phyloP scores from a whole-genome alignment of 441 rosid genomes.

The Flueggea neowawraea region DNA sequence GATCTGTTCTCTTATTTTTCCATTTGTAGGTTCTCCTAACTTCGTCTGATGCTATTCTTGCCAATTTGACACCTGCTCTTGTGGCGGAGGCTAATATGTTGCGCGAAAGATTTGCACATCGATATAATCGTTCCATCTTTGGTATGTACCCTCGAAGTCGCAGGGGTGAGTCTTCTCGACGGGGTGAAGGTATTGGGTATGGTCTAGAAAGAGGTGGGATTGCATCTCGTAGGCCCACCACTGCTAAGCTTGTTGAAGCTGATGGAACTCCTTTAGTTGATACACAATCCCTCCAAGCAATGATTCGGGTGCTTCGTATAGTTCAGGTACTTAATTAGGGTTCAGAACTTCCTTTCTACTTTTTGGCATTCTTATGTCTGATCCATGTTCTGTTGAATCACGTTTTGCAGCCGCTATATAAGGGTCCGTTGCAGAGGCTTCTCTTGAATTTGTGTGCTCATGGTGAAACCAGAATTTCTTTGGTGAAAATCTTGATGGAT shows the following conservation, averaged over 20 bases:
- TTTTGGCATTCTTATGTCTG: slow-evolving; percentile 5
- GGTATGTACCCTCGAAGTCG: slow-evolving; percentile 98
- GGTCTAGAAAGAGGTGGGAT: slow-evolving; percentile 61
- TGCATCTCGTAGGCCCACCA: slow-evolving; percentile 63
- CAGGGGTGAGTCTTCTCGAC: slow-evolving; percentile 94
- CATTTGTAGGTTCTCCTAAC: slow-evolving; percentile 80
- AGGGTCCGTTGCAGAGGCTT: slow-evolving; percentile 95
- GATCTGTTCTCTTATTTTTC: slow-evolving; percentile 9
- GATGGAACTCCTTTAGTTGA: slow-evolving; percentile 93
- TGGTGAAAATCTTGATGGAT: slow-evolving; percentile 85
- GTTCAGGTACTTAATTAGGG: slow-evolving; percentile 70
- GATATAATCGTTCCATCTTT: slow-evolving; percentile 79
- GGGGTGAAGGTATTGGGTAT: slow-evolving; percentile 73
- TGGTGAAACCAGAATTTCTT: slow-evolving; percentile 72
- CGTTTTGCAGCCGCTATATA: slow-evolving; percentile 78
- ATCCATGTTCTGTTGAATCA: slow-evolving; percentile 13
- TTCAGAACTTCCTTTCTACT: slow-evolving; percentile 1
- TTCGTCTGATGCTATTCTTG: slow-evolving; percentile 96
- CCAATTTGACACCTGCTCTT: slow-evolving; percentile 98
- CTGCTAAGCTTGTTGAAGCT: slow-evolving; percentile 79
- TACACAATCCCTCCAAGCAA: slow-evolving; percentile 75
- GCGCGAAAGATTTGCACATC: slow-evolving; percentile 96
- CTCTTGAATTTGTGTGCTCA: slow-evolving; percentile 93
- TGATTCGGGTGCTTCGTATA: slow-evolving; percentile 88
- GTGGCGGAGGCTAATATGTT: slow-evolving; percentile 99